Conservation (phyloP, 2,329 filamentous ascomycete genomes). For the Venturia aucupariae region DNA sequence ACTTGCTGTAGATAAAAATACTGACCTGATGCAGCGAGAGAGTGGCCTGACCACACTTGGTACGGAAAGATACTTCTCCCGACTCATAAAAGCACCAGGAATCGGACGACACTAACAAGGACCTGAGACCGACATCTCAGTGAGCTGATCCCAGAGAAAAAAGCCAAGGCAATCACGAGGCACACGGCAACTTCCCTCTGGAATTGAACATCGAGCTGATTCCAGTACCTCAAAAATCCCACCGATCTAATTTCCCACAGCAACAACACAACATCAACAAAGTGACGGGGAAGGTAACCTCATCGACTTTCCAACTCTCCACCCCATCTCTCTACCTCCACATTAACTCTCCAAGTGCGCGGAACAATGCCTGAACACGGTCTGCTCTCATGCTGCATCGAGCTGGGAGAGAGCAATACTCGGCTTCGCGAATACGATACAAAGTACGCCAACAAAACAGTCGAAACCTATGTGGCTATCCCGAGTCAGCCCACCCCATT, state of each 20-base stretch:
- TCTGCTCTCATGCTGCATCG: conserved; percentile 42
- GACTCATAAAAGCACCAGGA: not conserved
- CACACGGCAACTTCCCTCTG: not conserved
- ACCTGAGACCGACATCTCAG: not conserved
- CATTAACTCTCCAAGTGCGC: not conserved
- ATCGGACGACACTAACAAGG: not conserved
- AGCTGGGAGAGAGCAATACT: conserved; percentile 35
- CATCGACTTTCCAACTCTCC: not conserved
- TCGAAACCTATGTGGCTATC: conserved; percentile 44
- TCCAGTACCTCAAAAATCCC: not conserved
- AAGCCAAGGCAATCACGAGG: not conserved
- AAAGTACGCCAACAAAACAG: conserved; percentile 41
- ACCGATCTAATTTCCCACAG: not conserved
- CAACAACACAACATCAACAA: conserved; percentile 2
- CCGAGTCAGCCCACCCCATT: conserved; percentile 39
- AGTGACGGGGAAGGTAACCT: not conserved
- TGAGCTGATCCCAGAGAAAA: too few relatives aligned
- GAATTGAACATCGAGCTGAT: not conserved
- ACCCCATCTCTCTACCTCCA: not conserved
- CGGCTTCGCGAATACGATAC: conserved; percentile 42
- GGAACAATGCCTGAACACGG: conserved; percentile 44
- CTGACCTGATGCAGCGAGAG: not conserved
- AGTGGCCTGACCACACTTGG: not conserved
- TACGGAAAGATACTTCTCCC: not conserved
- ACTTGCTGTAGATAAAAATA: not conserved